Evolutionary conservation across 176 grass and related monocot species (phyloP).

Genomic region (Carex parvula): DNA sequence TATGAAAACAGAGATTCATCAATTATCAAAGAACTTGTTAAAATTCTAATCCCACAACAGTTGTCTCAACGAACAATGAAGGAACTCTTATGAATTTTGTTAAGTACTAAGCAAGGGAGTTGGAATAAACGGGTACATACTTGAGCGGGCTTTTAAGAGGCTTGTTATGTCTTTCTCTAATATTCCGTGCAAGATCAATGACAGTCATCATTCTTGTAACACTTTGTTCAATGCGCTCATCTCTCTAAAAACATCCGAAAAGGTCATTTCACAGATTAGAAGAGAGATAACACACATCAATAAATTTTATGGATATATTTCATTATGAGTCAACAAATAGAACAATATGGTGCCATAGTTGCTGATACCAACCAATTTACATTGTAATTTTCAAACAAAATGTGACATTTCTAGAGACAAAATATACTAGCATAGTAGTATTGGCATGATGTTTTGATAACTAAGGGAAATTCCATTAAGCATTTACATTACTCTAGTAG

Average conservation of each 20-base stretch:
- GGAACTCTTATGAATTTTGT: background rate
- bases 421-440: background rate
- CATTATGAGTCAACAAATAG: background rate
- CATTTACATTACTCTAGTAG: background rate
- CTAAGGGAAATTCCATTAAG: background rate
- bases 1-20: constrained; percentile 2
- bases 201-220: constrained; percentile 97
- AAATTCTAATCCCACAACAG: constrained; percentile 21
- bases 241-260: constrained; percentile 59
- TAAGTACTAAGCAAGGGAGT: background rate
- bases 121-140: constrained; percentile 35
- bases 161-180: constrained; percentile 87
- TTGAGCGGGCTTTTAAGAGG: constrained; percentile 96
- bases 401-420: background rate
- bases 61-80: background rate
- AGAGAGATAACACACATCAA: background rate
- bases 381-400: background rate
- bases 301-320: background rate
- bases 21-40: constrained; percentile 24
- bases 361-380: background rate
- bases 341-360: background rate
- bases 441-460: background rate
- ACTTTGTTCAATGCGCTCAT: constrained; percentile 95
- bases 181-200: constrained; percentile 93
- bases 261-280: background rate